Percentiles rank a stretch among this genome's conserved stretches.
Conservation (phyloP, 23 red algal genomes). For the Gracilaria caudata region DNA sequence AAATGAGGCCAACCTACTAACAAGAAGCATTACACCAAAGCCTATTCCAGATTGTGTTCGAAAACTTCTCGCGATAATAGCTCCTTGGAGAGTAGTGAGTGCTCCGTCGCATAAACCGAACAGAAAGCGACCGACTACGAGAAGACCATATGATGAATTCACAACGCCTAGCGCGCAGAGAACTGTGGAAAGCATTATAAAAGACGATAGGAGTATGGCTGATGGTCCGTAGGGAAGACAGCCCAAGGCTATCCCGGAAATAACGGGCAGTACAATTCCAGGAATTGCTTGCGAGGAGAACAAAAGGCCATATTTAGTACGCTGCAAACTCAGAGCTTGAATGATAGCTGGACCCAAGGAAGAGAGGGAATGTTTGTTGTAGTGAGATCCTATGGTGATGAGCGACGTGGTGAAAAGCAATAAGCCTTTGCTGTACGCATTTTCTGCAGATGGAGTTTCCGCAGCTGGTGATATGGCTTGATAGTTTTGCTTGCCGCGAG, state of each 20-base stretch:
- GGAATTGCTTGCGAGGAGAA: conserved; percentile 68
- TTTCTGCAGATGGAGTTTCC: neutral
- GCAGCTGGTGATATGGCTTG: neutral
- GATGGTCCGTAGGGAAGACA: conserved; percentile 34
- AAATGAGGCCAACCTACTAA: conserved; percentile 46
- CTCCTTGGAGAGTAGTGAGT: conserved; percentile 53
- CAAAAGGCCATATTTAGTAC: conserved; percentile 36
- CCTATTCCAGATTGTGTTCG: conserved; percentile 26
- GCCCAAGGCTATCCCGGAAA: conserved; percentile 41
- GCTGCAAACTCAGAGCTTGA: conserved; percentile 4
- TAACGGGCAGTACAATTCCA: conserved; percentile 53
- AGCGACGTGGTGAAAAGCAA: conserved; percentile 31
- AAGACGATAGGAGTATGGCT: conserved; percentile 32
- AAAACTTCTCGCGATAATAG: conserved; percentile 52
- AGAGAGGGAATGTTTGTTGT: conserved; percentile 58
- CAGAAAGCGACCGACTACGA: conserved; percentile 58
- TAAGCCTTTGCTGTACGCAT: neutral
- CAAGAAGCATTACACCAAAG: conserved; percentile 62
- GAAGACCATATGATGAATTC: conserved; percentile 29
- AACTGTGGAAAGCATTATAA: conserved; percentile 31
- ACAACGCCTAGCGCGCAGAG: conserved; percentile 40
- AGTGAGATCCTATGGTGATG: conserved; percentile 69
- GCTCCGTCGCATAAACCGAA: conserved; percentile 64
- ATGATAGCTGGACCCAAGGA: conserved; percentile 55
- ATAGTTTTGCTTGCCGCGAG: neutral